Conservation (phyloP, 306 rosid genomes). For the Quercus bicolor region DNA sequence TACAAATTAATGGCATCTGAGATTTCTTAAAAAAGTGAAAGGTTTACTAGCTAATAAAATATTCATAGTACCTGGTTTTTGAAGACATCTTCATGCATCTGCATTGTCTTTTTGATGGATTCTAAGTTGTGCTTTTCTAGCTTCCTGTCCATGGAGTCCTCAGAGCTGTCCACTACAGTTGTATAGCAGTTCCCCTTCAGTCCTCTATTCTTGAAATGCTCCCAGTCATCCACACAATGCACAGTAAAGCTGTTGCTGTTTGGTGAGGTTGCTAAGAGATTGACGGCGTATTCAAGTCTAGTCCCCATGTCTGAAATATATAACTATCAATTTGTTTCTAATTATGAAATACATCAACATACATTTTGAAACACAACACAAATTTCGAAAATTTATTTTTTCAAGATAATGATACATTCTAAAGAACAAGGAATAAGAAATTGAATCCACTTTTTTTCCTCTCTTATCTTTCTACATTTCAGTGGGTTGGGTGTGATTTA, state of each 20-base stretch:
- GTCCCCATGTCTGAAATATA: slow-evolving; percentile 82
- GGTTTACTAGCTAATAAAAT: slow-evolving; percentile 6
- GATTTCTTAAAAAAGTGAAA: slow-evolving; percentile 9
- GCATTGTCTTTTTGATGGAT: slow-evolving; percentile 77
- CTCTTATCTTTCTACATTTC: slow-evolving; percentile 7
- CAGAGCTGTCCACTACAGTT: slow-evolving; percentile 34
- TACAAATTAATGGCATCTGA: slow-evolving; percentile 1
- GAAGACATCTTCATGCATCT: slow-evolving; percentile 77
- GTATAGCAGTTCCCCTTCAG: slow-evolving; percentile 27
- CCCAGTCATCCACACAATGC: slow-evolving; percentile 66
- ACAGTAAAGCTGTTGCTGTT: slow-evolving; percentile 45
- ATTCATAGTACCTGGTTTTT: slow-evolving; percentile 65
- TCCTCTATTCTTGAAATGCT: slow-evolving; percentile 43
- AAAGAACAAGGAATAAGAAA: slow-evolving; percentile 11
- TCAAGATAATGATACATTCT: background rate
- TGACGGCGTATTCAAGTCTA: slow-evolving; percentile 59
- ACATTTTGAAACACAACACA: background rate
- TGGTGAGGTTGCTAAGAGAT: slow-evolving; percentile 49
- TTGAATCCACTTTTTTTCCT: background rate
- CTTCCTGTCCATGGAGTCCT: slow-evolving; percentile 52
- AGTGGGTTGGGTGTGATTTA: slow-evolving; percentile 38
- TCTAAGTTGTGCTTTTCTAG: slow-evolving; percentile 55
- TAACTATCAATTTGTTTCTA: slow-evolving; percentile 4
- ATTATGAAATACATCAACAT: background rate
- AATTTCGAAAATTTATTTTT: too few species aligned